Percentiles rank a stretch among this genome's conserved stretches.
phyloP scores from a whole-genome alignment of 163 green algal species.

The Scenedesmus sp. region DNA sequence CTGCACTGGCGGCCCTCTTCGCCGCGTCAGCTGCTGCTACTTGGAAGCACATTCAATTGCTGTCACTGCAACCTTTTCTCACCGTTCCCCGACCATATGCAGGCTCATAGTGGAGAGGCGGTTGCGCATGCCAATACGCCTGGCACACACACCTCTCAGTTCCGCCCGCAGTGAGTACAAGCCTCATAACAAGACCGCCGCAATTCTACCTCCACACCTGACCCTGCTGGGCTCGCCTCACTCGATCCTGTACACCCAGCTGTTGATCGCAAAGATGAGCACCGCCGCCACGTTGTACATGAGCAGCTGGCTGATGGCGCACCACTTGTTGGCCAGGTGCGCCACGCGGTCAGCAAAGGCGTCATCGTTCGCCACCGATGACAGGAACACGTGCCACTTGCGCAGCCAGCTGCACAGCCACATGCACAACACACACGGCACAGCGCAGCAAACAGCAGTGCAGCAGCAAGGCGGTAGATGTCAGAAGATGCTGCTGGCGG shows the following conservation, averaged over 20 bases:
- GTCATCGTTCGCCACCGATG: neutral
- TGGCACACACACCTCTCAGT: too few species aligned
- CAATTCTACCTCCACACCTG: too few species aligned
- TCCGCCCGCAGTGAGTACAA: too few species aligned
- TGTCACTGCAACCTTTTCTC: too few species aligned
- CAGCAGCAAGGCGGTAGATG: too few species aligned
- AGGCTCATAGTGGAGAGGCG: too few species aligned
- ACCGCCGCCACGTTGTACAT: constrained; percentile 38
- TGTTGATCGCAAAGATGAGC: constrained; percentile 40
- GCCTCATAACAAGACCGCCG: too few species aligned
- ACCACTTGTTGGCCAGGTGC: constrained; percentile 43
- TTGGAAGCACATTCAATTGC: too few species aligned
- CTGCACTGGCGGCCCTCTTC: too few species aligned
- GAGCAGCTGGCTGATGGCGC: neutral
- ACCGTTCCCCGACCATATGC: too few species aligned
- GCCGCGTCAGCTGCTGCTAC: too few species aligned
- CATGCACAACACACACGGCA: neutral
- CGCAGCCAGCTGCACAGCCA: neutral
- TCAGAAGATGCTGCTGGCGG: neutral
- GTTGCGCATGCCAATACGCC: too few species aligned
- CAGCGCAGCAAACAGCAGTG: neutral
- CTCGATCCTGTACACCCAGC: neutral
- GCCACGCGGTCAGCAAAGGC: constrained; percentile 29
- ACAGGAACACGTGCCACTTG: constrained; percentile 19
- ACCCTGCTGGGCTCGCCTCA: neutral